Evolutionary conservation across 176 grass and related monocot genomes (phyloP).

Genomic region (Poa annua): DNA sequence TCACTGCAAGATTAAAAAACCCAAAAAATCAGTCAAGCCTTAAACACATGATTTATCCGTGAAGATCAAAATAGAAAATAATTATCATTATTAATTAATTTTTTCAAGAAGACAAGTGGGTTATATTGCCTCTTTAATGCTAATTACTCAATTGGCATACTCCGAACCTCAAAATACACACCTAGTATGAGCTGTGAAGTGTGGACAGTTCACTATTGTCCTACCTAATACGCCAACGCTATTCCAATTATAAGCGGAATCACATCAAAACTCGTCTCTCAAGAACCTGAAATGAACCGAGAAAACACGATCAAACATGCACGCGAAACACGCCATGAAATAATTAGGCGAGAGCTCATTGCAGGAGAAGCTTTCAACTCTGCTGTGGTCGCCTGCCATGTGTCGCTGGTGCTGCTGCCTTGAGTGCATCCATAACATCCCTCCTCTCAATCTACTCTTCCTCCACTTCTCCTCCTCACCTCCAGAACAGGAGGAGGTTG

Average conservation of each 20-base stretch:
- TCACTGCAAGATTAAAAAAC: too few species aligned
- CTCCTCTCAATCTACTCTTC: conserved; percentile 57
- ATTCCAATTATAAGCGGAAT: not conserved
- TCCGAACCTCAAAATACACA: conserved; percentile 21
- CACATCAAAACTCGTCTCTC: not conserved
- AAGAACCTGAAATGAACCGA: not conserved
- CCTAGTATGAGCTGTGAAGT: conserved; percentile 6
- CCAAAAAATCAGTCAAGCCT: not conserved
- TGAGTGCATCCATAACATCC: conserved; percentile 62
- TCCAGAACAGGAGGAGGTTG: not conserved
- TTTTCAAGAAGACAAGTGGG: not conserved
- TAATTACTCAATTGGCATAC: not conserved
- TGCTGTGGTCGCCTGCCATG: conserved; percentile 42
- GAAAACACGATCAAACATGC: conserved; percentile 10
- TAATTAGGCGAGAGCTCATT: not conserved
- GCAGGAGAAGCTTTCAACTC: conserved; percentile 5
- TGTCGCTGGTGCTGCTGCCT: conserved; percentile 57
- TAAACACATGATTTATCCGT: not conserved
- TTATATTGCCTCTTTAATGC: not conserved
- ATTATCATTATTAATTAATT: too few species aligned
- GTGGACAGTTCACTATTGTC: not conserved
- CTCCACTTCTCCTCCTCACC: conserved; percentile 31
- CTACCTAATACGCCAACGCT: not conserved
- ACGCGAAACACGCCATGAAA: conserved; percentile 14
- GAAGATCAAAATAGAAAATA: not conserved